Evolutionary conservation across 1,284 basidiomycete genomes (phyloP), one percentile per base, ranked within the genome.

Genomic region (Puccinia hordei): DNA sequence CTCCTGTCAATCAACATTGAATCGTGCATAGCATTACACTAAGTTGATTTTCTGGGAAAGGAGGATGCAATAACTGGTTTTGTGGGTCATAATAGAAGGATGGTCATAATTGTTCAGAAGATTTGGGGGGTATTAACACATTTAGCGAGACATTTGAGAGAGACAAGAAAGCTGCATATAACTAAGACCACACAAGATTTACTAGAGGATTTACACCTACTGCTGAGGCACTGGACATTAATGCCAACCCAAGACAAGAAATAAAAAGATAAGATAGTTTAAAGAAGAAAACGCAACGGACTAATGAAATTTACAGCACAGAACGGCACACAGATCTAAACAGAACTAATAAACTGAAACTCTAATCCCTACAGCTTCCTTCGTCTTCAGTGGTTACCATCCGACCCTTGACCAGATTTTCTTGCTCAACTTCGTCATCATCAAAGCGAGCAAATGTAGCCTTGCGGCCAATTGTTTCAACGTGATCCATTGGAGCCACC

Each of bases 361-460:
- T 41, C 35, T 24, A 73, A 33, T 73, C 71, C n/a, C 49, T 57
- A 49, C 51, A 57, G 19, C 71, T 73, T 33, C 71, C 71, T 73
- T 73, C 71, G 33, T 73, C 71, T n/a, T 38, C 53, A 8, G 27
- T 33, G 15, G 71, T 57, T 17, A 73, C 71, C 51, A 73, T 22
- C 22, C 71, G 71, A 38, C 24, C 30, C n/a, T 49, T 55, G 6
- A 73, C 35, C 9, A 73, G 30, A 73, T 73, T 73, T 73, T 73
- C 71, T 41, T 55, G 51, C 3, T 57, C 49, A 24, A 57, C 15
- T 3, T 73, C 71, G 24, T 73, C 71, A 38, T 73, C 71, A 73
- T 73, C 71, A n/a, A 12, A 15, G 35, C 51, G 55, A 9, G 51
- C 1, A 22, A 57, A 73, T 57, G n/a, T 9, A 6, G 27, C 71